Conservation (phyloP, 495 filamentous ascomycete genomes). For the Podospora anserina region DNA sequence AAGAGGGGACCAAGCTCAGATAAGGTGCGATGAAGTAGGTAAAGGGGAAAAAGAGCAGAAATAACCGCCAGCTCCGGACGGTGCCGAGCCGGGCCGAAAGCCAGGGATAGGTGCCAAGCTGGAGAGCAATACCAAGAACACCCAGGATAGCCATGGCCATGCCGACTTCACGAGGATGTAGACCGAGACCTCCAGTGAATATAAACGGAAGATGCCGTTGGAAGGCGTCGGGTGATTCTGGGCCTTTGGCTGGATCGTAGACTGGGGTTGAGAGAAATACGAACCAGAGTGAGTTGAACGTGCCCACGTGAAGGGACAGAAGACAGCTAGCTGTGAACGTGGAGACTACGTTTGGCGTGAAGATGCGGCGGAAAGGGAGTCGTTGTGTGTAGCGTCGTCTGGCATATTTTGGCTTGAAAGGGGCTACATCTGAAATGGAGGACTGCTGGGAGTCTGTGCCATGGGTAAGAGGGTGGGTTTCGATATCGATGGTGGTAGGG, state of each 20-base stretch:
- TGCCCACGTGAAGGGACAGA: constrained; percentile 73
- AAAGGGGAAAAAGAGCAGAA: constrained; percentile 68
- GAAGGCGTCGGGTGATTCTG: constrained; percentile 27
- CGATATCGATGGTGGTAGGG: constrained; percentile 17
- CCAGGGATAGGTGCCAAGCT: constrained; percentile 71
- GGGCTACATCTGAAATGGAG: constrained; percentile 8
- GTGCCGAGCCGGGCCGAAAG: constrained; percentile 67
- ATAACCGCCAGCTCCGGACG: constrained; percentile 62
- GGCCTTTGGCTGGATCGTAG: constrained; percentile 47
- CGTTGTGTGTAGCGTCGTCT: constrained; percentile 37
- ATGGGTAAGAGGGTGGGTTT: constrained; percentile 29
- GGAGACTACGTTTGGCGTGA: constrained; percentile 67
- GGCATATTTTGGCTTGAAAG: constrained; percentile 10
- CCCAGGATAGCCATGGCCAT: constrained; percentile 77
- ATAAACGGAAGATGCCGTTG: constrained; percentile 58
- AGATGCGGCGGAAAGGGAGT: constrained; percentile 71
- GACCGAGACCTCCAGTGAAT: constrained; percentile 78
- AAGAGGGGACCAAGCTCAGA: constrained; percentile 65
- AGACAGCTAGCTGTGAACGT: constrained; percentile 67
- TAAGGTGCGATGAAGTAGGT: constrained; percentile 71
- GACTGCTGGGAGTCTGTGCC: constrained; percentile 8
- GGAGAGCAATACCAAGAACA: constrained; percentile 69
- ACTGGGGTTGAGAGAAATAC: constrained; percentile 80
- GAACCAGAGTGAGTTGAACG: constrained; percentile 82
- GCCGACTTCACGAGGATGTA: constrained; percentile 71